These are phyloP conservation scores for Nidularia sp. DNA, from an alignment of 768 basidiomycete species.

Conservation along the genomic window DNA sequence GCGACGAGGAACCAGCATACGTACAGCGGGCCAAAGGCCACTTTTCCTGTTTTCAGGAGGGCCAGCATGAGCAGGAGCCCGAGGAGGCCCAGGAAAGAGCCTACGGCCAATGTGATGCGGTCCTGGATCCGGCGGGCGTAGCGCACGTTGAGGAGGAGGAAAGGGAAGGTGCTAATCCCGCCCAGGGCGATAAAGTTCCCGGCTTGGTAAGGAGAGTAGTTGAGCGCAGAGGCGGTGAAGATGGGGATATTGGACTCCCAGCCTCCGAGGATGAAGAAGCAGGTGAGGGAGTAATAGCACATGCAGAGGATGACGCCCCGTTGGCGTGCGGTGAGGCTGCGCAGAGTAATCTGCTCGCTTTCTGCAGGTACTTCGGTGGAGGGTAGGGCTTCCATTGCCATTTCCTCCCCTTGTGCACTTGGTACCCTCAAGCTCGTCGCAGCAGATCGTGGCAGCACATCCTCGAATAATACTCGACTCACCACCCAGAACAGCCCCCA, in stretches of 20 bases:
- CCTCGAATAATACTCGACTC: slow-evolving; percentile 31
- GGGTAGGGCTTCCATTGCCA: background rate
- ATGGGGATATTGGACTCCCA: slow-evolving; percentile 71
- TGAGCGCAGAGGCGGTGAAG: slow-evolving; percentile 43
- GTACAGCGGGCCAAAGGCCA: slow-evolving; percentile 45
- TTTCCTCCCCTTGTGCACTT: background rate
- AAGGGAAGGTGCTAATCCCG: slow-evolving; percentile 58
- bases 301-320: slow-evolving; percentile 58
- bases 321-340: slow-evolving; percentile 11
- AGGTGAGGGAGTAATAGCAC: slow-evolving; percentile 70
- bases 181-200: slow-evolving; percentile 72
- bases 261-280: slow-evolving; percentile 65
- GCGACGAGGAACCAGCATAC: slow-evolving; percentile 58
- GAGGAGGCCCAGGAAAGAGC: slow-evolving; percentile 42
- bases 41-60: slow-evolving; percentile 32
- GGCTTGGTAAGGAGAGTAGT: slow-evolving; percentile 58
- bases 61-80: slow-evolving; percentile 50
- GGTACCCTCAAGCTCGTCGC: background rate
- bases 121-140: slow-evolving; percentile 58
- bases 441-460: slow-evolving; percentile 18
- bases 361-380: background rate
- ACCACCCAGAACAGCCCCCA: slow-evolving; percentile 51
- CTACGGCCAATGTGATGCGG: slow-evolving; percentile 51
- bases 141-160: slow-evolving; percentile 59
- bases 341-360: background rate